Conservation (phyloP, 2,329 filamentous ascomycete species). For the Paraphaeosphaeria sporulosa region DNA sequence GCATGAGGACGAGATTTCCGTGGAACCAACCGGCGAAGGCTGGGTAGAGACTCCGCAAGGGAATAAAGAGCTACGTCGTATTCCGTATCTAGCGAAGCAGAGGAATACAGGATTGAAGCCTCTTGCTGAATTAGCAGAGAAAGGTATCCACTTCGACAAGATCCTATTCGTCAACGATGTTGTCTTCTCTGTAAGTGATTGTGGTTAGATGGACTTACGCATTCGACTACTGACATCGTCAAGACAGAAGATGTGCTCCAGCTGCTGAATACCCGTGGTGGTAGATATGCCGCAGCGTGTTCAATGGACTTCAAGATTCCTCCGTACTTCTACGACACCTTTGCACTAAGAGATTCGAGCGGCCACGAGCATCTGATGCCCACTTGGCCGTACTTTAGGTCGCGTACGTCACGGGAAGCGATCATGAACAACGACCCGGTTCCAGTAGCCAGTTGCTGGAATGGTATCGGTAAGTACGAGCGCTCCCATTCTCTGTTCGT, state of each 20-base stretch:
- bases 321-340: conserved; percentile 67
- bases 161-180: conserved; percentile 70
- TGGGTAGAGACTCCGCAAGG: conserved; percentile 67
- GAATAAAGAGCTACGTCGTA: conserved; percentile 66
- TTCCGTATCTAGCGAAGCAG: conserved; percentile 70
- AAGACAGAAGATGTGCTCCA: conserved; percentile 62
- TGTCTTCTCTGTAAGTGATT: conserved; percentile 59
- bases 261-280: conserved; percentile 63
- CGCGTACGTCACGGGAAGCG: conserved; percentile 59
- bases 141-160: conserved; percentile 61
- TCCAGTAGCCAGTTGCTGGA: conserved; percentile 71
- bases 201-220: conserved; percentile 40
- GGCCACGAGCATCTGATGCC: conserved; percentile 60
- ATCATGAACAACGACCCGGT: conserved; percentile 49
- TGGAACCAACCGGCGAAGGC: conserved; percentile 47
- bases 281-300: conserved; percentile 67
- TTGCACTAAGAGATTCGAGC: conserved; percentile 63
- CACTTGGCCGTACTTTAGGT: conserved; percentile 66
- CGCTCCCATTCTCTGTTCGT: conserved; percentile 59
- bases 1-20: conserved; percentile 43
- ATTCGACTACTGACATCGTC: conserved; percentile 64
- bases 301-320: conserved; percentile 65
- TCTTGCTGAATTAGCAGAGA: conserved; percentile 21
- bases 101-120: conserved; percentile 63
- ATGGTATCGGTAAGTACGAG: conserved; percentile 57